Evolutionary conservation across 768 basidiomycete species (phyloP), one percentile per base, ranked within the genome.

Genomic region (Myochromella boudieri): DNA sequence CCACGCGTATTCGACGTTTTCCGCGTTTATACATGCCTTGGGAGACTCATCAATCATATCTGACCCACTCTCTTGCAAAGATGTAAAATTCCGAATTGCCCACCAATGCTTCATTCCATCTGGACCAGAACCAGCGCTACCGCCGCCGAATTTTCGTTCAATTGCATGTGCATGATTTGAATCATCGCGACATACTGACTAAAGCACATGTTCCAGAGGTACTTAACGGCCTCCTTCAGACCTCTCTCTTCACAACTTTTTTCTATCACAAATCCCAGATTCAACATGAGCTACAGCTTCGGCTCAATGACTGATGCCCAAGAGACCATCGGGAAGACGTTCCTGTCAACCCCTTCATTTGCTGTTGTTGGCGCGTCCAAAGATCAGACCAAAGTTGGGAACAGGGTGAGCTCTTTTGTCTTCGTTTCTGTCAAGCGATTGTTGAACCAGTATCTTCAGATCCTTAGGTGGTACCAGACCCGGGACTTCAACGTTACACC

Each of bases 321-420:
- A 47, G 59, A 37, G 18, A 27, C 67, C 52, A 57, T 69, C 33
- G 72, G 82, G 48, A 77, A 78, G 47, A 68, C 74, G 55, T 92
- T 92, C 66, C 61, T 92, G 32, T 69, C 77, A 6, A 77, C 81
- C 10, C 71, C 84, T 5, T 60, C 70, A 50, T 94, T 76, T 46
- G 91, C 89, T 25, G 90, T 93, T 21, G 80, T 90, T 11, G 91
- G 91, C 18, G 89, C 89, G 3, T 91, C 87, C 34, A 91, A 82
- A 52, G 85, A 92, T 65, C 74, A 78, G 57, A 71, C 70, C 46
- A 93, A 92, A 69, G 89, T 72, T 60, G 91, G 91, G 24, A 89
- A 87, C 44, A 87, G 81, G 75, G 90, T 74, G 46, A 26, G 64
- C 34, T 15, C 25, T 22, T 22, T 25, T n/a, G 18, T 9, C 32